Conservation (phyloP, 768 basidiomycete genomes). For the Mycena metata region DNA sequence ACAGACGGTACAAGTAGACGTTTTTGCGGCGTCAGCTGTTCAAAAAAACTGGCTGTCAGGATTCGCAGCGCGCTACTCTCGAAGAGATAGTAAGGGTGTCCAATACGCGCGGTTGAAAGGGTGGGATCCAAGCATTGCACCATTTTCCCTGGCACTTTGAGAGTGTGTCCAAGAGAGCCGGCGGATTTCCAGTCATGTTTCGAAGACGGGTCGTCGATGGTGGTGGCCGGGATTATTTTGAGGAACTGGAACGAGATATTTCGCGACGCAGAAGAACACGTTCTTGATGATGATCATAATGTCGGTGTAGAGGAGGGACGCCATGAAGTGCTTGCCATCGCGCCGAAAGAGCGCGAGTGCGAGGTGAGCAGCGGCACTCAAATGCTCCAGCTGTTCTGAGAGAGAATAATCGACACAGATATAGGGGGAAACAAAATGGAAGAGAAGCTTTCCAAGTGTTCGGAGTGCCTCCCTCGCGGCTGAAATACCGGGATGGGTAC, state of each 20-base stretch:
- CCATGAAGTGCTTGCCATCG: conserved; percentile 41
- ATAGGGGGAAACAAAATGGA: conserved; percentile 47
- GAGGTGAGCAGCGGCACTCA: conserved; percentile 51
- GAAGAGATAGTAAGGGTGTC: background rate
- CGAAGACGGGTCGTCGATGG: background rate
- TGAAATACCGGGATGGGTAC: conserved; percentile 35
- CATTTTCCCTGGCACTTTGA: background rate
- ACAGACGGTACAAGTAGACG: background rate
- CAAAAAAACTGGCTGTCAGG: conserved; percentile 5
- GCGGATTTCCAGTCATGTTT: conserved; percentile 17
- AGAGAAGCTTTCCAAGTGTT: conserved; percentile 40
- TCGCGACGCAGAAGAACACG: conserved; percentile 56
- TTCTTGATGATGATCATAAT: too few relatives aligned
- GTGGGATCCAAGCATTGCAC: conserved; percentile 1
- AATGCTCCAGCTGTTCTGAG: conserved; percentile 48
- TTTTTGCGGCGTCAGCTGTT: conserved; percentile 2
- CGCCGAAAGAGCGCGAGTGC: conserved; percentile 37
- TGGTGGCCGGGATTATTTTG: conserved; percentile 1
- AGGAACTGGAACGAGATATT: conserved; percentile 30
- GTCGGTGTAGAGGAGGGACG: conserved; percentile 45
- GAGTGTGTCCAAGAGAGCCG: background rate
- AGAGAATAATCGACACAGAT: conserved; percentile 47
- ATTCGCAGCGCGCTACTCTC: conserved; percentile 12
- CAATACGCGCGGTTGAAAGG: background rate
- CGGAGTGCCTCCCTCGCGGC: conserved; percentile 40